Evolutionary conservation across 257 asterid species (phyloP).

Genomic region (Prunella vulgaris): DNA sequence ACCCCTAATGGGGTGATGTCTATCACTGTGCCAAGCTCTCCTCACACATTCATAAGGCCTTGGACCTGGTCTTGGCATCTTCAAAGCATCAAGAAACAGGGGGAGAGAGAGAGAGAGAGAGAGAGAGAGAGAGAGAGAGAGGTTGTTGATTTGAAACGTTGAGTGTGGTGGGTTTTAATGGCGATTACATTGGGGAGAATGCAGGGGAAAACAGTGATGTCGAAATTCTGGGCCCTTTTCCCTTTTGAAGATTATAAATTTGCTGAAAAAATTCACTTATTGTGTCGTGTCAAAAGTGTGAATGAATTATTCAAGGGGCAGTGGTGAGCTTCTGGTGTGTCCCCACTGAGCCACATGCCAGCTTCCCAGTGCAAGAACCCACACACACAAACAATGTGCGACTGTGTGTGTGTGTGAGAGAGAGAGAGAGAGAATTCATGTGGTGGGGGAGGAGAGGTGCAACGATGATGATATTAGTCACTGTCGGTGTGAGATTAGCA

Average conservation of each 20-base stretch:
- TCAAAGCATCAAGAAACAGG: constrained; percentile 23
- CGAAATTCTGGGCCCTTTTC: background rate
- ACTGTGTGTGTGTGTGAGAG: background rate
- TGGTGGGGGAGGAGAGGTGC: constrained; percentile 26
- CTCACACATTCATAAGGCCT: constrained; percentile 87
- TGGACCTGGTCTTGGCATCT: constrained; percentile 96
- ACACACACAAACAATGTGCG: constrained; percentile 8
- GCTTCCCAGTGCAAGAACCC: constrained; percentile 47
- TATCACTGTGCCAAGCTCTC: constrained; percentile 98
- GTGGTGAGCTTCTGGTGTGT: constrained; percentile 36
- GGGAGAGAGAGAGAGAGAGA: background rate
- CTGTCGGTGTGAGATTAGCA: constrained; percentile 37
- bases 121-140: too few relatives aligned
- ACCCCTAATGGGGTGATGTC: constrained; percentile 85
- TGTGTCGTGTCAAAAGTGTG: too few relatives aligned
- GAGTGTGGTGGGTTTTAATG: background rate
- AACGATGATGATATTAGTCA: constrained; percentile 26
- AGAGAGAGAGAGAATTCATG: constrained; percentile 19
- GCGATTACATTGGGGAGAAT: constrained; percentile 22
- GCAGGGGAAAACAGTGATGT: background rate
- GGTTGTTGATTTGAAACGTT: background rate
- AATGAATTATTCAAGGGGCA: constrained; percentile 17
- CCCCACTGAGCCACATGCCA: constrained; percentile 75
- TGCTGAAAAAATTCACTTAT: background rate
- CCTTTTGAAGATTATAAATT: background rate